Conservation (phyloP, 208 protist species). For the Eutreptiella sp. region DNA sequence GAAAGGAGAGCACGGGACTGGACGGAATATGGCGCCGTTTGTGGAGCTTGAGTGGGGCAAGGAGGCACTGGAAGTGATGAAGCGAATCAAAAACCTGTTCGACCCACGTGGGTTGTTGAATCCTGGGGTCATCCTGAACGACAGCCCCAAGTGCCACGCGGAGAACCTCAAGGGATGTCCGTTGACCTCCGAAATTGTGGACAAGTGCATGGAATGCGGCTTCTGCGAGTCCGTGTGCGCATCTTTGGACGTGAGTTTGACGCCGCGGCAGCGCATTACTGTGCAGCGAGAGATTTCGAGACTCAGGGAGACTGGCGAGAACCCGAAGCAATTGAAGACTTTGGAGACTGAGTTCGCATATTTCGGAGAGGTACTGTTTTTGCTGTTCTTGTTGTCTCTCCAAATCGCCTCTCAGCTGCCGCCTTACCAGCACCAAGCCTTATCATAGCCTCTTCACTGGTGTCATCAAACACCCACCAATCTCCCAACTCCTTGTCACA, state of each 20-base stretch:
- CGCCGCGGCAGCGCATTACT: constrained; percentile 43
- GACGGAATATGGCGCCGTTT: constrained; percentile 44
- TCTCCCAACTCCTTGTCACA: no score
- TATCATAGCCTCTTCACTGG: no score
- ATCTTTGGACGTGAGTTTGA: constrained; percentile 38
- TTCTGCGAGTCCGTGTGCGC: constrained; percentile 48
- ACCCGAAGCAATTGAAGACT: neutral
- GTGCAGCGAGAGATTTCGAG: constrained; percentile 29
- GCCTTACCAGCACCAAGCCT: no score
- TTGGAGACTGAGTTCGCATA: constrained; percentile 2
- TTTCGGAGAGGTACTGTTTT: no score
- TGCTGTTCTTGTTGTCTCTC: no score
- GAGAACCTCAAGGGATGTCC: constrained; percentile 42
- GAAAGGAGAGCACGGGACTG: constrained; percentile 45
- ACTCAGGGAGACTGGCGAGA: constrained; percentile 10
- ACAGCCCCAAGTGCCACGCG: constrained; percentile 35
- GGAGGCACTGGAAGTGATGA: constrained; percentile 40
- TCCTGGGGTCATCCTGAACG: constrained; percentile 43
- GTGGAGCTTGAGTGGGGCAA: constrained; percentile 49
- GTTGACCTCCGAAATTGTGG: constrained; percentile 33
- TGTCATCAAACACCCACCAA: no score
- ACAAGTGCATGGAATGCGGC: constrained; percentile 47
- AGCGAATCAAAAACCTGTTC: constrained; percentile 40
- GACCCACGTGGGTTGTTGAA: constrained; percentile 39
- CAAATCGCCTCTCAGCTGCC: no score